Evolutionary conservation across 164 flowering plant species (phyloP).

Genomic region (Stephania japonica): DNA sequence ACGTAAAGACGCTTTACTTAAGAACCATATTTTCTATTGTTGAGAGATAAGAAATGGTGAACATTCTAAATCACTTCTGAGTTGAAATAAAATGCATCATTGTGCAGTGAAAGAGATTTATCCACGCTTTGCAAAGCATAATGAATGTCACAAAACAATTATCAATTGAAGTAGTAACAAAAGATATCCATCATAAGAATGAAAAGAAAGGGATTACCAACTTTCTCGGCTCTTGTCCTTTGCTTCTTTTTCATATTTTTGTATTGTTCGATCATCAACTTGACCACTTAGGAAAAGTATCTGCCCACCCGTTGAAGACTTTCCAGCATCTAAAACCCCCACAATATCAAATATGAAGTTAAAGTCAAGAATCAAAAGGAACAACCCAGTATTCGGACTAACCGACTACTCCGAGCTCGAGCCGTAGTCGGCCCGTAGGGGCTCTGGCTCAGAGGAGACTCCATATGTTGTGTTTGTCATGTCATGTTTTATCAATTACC

Average conservation of each 20-base stretch:
- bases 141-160: not conserved
- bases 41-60: not conserved
- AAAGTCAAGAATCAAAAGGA: not conserved
- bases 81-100: not conserved
- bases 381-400: too few relatives aligned
- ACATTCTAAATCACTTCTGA: too few relatives aligned
- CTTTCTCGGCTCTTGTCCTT: slow-evolving; percentile 98
- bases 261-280: slow-evolving; percentile 98
- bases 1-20: too few relatives aligned
- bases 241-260: slow-evolving; percentile 97
- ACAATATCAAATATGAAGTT: not conserved
- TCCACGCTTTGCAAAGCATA: not conserved
- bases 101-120: not conserved
- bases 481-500: not conserved
- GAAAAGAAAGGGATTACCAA: slow-evolving; percentile 43
- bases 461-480: not conserved
- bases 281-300: slow-evolving; percentile 93
- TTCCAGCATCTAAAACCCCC: slow-evolving; percentile 90
- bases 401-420: too few relatives aligned
- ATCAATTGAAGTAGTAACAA: not conserved
- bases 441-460: too few relatives aligned
- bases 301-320: slow-evolving; percentile 94
- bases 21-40: not conserved
- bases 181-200: not conserved
- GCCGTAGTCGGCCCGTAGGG: too few relatives aligned